Conservation (phyloP, 2,329 filamentous ascomycete genomes). For the Clarireedia sp. region DNA sequence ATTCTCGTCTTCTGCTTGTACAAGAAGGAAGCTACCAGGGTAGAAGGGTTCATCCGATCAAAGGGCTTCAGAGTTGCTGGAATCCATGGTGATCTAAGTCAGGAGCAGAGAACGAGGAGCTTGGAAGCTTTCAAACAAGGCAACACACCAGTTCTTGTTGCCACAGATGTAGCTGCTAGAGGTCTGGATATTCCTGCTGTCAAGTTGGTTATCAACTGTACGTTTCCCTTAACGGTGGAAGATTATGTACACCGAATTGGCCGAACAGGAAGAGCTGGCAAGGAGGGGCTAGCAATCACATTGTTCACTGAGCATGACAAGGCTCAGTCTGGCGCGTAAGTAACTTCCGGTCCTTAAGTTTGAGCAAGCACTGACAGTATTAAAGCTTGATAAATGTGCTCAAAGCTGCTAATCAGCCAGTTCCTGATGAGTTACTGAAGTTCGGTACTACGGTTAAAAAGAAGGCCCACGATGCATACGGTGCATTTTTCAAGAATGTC, state of each 20-base stretch:
- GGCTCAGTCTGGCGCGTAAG: conserved; percentile 77
- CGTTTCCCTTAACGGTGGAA: conserved; percentile 85
- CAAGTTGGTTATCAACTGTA: conserved; percentile 77
- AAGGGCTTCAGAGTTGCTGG: conserved; percentile 79
- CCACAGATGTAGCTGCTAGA: conserved; percentile 91
- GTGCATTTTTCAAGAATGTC: conserved; percentile 89
- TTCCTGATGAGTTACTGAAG: conserved; percentile 85
- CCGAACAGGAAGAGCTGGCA: conserved; percentile 86
- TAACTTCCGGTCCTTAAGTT: conserved; percentile 25
- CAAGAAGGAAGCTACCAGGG: conserved; percentile 92
- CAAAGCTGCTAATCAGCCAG: conserved; percentile 81
- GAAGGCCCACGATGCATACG: conserved; percentile 93
- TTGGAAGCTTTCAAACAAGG: conserved; percentile 89
- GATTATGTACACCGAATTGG: conserved; percentile 98
- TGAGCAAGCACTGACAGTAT: too few relatives aligned
- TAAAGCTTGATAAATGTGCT: conserved; percentile 83
- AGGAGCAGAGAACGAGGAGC: conserved; percentile 80
- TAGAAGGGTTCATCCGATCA: conserved; percentile 71
- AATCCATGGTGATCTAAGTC: conserved; percentile 88
- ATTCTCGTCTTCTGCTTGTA: conserved; percentile 95
- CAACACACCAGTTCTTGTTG: conserved; percentile 73
- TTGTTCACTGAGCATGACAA: conserved; percentile 96
- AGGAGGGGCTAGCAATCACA: conserved; percentile 81
- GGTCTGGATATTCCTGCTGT: conserved; percentile 94
- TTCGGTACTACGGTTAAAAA: conserved; percentile 98